Base-by-base conservation (phyloP, 129 eudicot species). In the Helianthus tuberosus region DNA sequence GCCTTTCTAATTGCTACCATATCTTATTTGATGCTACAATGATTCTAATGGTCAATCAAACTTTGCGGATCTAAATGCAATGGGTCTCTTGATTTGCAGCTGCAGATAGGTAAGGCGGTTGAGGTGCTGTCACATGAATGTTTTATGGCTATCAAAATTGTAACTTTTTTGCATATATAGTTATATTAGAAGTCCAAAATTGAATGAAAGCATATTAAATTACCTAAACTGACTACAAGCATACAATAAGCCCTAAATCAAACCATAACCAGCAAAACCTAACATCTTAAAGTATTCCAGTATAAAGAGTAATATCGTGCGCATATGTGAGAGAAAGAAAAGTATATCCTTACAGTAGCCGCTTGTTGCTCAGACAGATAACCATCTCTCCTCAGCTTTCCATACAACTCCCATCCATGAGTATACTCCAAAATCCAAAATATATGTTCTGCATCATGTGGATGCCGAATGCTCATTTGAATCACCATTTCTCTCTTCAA, bases 341-440 rank as follows among this genome's bases (percentile, higher is more conserved):
- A 39, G 44, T 1, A 39, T 39, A 39, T 39, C 44, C 69, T 41
- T 69, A 75, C 84, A 63, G 80, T 80, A 77, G 84, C 84, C 15
- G 84, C 80, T 69, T 75, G 76, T 69, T 69, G 64, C 80, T 80
- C 84, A 5, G 80, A 53, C 20, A 80, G 8, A 75, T 75, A 68
- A 58, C 80, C 68, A 1, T 7, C 41, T 75, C 60, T 75, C 3
- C 60, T 80, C 64, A 80, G 84, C 77, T 73, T 70, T 39, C 75
- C 75, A 73, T 86, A 93, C 49, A 93, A 96, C 86, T 93, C 98
- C 68, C 98, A 97, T 5, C 88, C 79, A 72, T 88, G 92, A 78
- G 96, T 93, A 60, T 88, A 94, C 88, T 94, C 98, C 89, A 90
- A 81, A 23, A 94, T 86, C 69, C 91, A 51, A 81, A 86, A 86